These are phyloP conservation scores for Ceratobasidium sp. DNA, from an alignment of 1,284 basidiomycete species.

Conservation along the genomic window DNA sequence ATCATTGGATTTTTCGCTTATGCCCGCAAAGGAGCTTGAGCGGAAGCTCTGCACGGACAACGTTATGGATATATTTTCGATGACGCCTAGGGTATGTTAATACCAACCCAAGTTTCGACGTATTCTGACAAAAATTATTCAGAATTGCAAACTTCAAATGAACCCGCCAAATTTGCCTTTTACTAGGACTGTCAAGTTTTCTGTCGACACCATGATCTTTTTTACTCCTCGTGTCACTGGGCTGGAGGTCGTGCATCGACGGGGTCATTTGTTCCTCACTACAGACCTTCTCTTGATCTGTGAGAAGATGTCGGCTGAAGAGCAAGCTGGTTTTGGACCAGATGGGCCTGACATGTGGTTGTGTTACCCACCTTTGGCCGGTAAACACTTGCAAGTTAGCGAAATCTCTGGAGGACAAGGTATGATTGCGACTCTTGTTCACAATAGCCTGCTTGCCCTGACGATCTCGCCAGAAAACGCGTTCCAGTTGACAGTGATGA, in stretches of 20 bases:
- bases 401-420: conserved; percentile 64
- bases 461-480: conserved; percentile 65
- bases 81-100: conserved; percentile 85
- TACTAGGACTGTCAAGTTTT: conserved; percentile 80
- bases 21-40: conserved; percentile 82
- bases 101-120: conserved; percentile 6
- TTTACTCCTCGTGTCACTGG: conserved; percentile 83
- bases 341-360: conserved; percentile 87
- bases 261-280: conserved; percentile 89
- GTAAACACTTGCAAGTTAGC: conserved; percentile 86
- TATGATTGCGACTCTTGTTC: conserved; percentile 41
- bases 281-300: conserved; percentile 93
- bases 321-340: conserved; percentile 57
- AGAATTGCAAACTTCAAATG: conserved; percentile 94
- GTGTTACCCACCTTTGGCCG: conserved; percentile 94
- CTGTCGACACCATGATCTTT: conserved; percentile 77
- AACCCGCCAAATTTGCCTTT: conserved; percentile 82
- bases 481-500: conserved; percentile 85
- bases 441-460: conserved; percentile 44
- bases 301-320: conserved; percentile 79
- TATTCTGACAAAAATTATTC: conserved; percentile 37
- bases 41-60: conserved; percentile 78
- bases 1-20: conserved; percentile 52
- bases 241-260: conserved; percentile 74
- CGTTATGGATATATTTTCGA: conserved; percentile 94